Evolutionary conservation across 306 rosid genomes (phyloP).

Genomic region (Fagus sylvatica): DNA sequence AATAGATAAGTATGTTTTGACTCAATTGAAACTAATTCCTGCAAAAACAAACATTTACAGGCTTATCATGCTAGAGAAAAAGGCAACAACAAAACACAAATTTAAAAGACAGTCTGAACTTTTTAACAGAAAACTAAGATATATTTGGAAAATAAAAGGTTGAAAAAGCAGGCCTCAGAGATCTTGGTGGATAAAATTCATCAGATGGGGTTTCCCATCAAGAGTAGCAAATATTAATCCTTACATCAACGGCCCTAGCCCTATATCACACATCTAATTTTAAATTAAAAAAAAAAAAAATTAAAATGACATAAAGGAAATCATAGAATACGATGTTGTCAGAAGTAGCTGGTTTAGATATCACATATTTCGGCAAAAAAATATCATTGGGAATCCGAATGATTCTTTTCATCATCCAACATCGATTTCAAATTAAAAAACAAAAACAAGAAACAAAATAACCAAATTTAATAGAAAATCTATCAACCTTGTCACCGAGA

Average conservation of each 20-base stretch:
- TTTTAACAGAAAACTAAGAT: too few species aligned
- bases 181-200: not conserved
- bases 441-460: not conserved
- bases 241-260: not conserved
- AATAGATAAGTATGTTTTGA: too few species aligned
- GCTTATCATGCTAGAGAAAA: too few species aligned
- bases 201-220: not conserved
- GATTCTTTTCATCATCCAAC: constrained; percentile 13
- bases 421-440: not conserved
- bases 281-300: not conserved
- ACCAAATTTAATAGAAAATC: not conserved
- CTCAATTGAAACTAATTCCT: too few species aligned
- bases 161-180: not conserved
- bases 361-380: not conserved
- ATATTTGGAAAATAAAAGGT: too few species aligned
- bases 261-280: not conserved
- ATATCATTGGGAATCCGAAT: constrained; percentile 10
- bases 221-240: constrained; percentile 1
- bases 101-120: too few species aligned
- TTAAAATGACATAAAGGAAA: not conserved
- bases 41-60: too few species aligned
- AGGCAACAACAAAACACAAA: too few species aligned
- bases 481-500: constrained; percentile 26
- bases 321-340: not conserved
- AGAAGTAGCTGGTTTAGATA: constrained; percentile 4